These are phyloP conservation scores for Grigorovia humatica DNA, from an alignment of 805 yeast species.

Conservation along the genomic window DNA sequence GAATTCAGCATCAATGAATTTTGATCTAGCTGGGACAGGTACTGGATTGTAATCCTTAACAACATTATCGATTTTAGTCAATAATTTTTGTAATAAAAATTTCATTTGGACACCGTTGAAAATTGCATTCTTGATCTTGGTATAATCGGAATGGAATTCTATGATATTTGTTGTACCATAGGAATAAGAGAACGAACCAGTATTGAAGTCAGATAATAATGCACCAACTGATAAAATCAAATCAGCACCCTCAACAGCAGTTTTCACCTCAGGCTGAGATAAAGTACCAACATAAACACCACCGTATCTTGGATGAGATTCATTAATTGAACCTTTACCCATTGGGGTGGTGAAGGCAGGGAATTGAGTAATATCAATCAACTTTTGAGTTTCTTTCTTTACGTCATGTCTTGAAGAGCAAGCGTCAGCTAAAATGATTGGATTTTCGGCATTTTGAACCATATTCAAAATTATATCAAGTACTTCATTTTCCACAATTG, in stretches of 20 bases:
- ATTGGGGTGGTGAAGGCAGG: slow-evolving; percentile 5
- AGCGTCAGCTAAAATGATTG: slow-evolving; percentile 4
- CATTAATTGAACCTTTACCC: slow-evolving; percentile 5
- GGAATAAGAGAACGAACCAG: slow-evolving; percentile 5
- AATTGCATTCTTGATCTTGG: slow-evolving; percentile 1
- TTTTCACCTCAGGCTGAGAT: slow-evolving; percentile 3
- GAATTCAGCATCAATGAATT: neutral
- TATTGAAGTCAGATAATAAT: slow-evolving; percentile 5
- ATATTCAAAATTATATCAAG: neutral
- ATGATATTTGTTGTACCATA: slow-evolving; percentile 1
- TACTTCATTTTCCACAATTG: slow-evolving; percentile 2
- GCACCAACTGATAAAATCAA: slow-evolving; percentile 5
- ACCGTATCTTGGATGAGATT: slow-evolving; percentile 4
- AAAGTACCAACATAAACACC: slow-evolving; percentile 5
- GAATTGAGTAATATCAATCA: slow-evolving; percentile 4
- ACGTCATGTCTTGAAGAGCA: slow-evolving; percentile 4
- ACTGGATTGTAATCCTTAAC: neutral
- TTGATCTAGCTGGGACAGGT: slow-evolving; percentile 1
- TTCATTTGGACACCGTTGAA: slow-evolving; percentile 4
- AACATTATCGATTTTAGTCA: neutral
- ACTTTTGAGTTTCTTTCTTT: slow-evolving; percentile 2
- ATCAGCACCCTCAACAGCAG: slow-evolving; percentile 3
- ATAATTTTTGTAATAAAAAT: slow-evolving; percentile 1
- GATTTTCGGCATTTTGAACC: slow-evolving; percentile 2
- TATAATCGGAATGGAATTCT: slow-evolving; percentile 4